Percentiles rank a stretch among this genome's conserved stretches.
Conservation (phyloP, 441 rosid species). For the Populus trichocarpa region DNA sequence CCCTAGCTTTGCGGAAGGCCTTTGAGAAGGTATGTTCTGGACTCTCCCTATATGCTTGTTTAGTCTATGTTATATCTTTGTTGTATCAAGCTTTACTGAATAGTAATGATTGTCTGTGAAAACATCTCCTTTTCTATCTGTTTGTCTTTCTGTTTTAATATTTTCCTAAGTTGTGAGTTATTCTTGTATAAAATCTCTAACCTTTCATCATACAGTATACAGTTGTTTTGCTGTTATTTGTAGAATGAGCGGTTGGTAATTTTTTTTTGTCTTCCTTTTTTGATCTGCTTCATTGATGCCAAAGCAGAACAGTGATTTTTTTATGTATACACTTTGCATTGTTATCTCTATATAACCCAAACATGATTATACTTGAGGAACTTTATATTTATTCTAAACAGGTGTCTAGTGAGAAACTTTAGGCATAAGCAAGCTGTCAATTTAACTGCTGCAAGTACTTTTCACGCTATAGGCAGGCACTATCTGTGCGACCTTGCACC, state of each 20-base stretch:
- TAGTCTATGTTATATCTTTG: background rate
- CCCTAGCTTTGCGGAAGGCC: slow-evolving; percentile 52
- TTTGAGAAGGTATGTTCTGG: slow-evolving; percentile 72
- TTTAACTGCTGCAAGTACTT: background rate
- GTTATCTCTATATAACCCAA: background rate
- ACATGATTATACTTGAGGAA: background rate
- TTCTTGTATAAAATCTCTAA: background rate
- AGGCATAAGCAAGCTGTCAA: background rate
- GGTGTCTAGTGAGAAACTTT: background rate
- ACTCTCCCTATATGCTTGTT: background rate
- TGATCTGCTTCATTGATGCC: background rate
- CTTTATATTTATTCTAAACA: background rate
- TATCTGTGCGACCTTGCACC: background rate
- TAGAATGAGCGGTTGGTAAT: background rate
- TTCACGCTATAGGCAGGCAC: background rate
- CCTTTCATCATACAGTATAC: background rate
- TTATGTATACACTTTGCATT: background rate
- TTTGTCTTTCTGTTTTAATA: background rate
- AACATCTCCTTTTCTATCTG: background rate
- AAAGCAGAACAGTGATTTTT: background rate
- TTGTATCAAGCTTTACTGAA: background rate
- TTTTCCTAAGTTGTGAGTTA: background rate
- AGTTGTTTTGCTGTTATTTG: background rate
- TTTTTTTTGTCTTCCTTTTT: background rate
- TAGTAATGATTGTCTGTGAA: background rate